A percentile compares a stretch with the other conserved stretches of the same genome.
Evolutionary conservation across 371 early-diverging fungal species (phyloP).

Genomic region (Dentiscutata heterogama): DNA sequence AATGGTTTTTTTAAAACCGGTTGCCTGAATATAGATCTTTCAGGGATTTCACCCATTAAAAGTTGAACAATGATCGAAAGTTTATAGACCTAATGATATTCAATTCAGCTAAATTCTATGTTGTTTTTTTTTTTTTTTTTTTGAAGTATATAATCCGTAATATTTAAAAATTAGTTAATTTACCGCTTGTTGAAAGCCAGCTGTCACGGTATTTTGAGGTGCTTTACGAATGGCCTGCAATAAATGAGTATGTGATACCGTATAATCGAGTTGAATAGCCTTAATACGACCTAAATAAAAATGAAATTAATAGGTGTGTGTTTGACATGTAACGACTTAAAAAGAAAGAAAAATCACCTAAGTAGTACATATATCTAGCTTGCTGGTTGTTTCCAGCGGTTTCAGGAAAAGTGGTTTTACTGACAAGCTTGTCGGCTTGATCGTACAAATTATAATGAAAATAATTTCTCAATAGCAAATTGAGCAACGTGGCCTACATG

Average conservation of each 20-base stretch:
- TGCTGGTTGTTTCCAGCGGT: slow-evolving; percentile 92
- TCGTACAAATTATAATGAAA: slow-evolving; percentile 93
- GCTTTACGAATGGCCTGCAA: slow-evolving; percentile 97
- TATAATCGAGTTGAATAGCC: slow-evolving; percentile 97
- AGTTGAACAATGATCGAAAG: slow-evolving; percentile 95
- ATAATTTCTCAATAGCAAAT: slow-evolving; percentile 90
- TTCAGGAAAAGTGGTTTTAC: slow-evolving; percentile 93
- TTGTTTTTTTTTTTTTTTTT: background rate
- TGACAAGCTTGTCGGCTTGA: slow-evolving; percentile 95
- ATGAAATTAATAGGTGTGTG: background rate
- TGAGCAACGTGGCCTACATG: slow-evolving; percentile 87
- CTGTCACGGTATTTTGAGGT: slow-evolving; percentile 85
- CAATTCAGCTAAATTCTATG: background rate
- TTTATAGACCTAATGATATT: slow-evolving; percentile 77
- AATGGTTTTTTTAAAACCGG: slow-evolving; percentile 86
- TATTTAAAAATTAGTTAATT: slow-evolving; percentile 13
- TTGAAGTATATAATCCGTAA: background rate
- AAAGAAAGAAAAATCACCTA: slow-evolving; percentile 55
- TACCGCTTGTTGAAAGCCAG: slow-evolving; percentile 96
- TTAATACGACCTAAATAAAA: slow-evolving; percentile 77
- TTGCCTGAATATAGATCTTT: slow-evolving; percentile 90
- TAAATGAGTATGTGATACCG: slow-evolving; percentile 86
- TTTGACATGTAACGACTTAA: background rate
- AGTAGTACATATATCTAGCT: slow-evolving; percentile 96
- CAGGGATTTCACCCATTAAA: slow-evolving; percentile 97